Conservation (phyloP, 352 stramenopile species). For the Phytopythium montanum region DNA sequence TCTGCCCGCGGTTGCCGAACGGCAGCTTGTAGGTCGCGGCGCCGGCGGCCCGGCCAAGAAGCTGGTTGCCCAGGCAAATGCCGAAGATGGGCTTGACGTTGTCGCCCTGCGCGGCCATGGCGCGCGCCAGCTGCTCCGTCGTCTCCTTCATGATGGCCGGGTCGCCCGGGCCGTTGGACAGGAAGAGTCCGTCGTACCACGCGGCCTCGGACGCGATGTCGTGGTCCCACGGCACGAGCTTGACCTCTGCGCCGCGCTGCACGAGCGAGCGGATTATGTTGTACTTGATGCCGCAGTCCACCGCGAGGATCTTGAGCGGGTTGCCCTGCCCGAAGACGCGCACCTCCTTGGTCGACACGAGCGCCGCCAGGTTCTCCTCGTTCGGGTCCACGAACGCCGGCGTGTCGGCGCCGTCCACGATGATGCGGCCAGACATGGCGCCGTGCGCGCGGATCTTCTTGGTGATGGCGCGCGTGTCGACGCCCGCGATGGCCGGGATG, state of each 20-base stretch:
- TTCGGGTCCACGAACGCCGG: conserved; percentile 52
- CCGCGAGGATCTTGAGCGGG: conserved; percentile 81
- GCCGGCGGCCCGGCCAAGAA: conserved; percentile 90
- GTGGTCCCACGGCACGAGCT: conserved; percentile 93
- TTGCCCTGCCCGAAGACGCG: conserved; percentile 71
- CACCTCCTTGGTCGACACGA: conserved; percentile 64
- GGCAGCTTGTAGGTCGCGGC: conserved; percentile 92
- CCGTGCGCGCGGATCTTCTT: conserved; percentile 98
- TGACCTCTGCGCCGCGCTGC: conserved; percentile 87
- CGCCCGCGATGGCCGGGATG: conserved; percentile 94
- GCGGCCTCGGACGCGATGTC: conserved; percentile 65
- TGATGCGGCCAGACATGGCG: conserved; percentile 94
- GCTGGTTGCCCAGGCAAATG: conserved; percentile 97
- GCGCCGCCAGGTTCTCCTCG: conserved; percentile 64
- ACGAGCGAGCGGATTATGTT: conserved; percentile 96
- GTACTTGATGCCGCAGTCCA: conserved; percentile 98
- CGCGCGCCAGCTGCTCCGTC: conserved; percentile 88
- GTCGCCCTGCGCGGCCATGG: conserved; percentile 49
- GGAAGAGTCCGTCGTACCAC: conserved; percentile 94
- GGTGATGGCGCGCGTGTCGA: conserved; percentile 98
- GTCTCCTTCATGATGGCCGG: conserved; percentile 89
- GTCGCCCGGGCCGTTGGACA: conserved; percentile 94
- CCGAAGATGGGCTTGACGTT: conserved; percentile 92
- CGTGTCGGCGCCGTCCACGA: conserved; percentile 68
- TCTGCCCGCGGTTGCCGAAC: conserved; percentile 93